Evolutionary conservation across 495 filamentous ascomycete genomes (phyloP).

Genomic region (Sordaria brevicollis): DNA sequence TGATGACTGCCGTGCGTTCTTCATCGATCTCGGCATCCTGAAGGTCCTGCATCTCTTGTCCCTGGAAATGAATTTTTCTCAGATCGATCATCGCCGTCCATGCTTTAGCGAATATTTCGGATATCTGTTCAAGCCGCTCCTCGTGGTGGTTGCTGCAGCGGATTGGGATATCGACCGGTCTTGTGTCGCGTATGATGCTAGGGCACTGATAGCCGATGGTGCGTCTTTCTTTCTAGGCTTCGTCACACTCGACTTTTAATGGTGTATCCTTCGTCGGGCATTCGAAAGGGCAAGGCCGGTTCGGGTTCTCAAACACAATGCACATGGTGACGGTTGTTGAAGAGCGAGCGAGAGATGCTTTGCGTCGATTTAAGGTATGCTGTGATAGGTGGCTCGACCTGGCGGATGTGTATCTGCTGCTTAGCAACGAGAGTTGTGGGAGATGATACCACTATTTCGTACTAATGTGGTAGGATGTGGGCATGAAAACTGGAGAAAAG

Average conservation of each 20-base stretch:
- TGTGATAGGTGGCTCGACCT: background rate
- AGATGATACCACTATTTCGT: background rate
- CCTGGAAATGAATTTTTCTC: background rate
- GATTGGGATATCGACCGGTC: background rate
- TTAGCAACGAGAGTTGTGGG: background rate
- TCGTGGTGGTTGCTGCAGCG: background rate
- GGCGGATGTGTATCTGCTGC: background rate
- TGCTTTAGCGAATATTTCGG: background rate
- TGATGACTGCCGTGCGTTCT: background rate
- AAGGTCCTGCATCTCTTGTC: background rate
- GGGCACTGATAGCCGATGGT: background rate
- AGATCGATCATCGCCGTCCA: background rate
- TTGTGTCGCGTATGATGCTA: background rate
- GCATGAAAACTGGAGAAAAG: too few species aligned
- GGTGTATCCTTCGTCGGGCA: background rate
- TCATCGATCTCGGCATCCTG: background rate
- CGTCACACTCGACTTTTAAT: background rate
- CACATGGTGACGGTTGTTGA: background rate
- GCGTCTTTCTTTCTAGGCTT: background rate
- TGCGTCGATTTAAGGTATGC: background rate
- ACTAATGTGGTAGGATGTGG: too few species aligned
- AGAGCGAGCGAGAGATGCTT: background rate
- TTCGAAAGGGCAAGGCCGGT: background rate
- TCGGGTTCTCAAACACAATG: background rate
- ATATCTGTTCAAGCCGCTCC: background rate